A percentile compares a stretch with the other conserved stretches of the same genome.
These are phyloP conservation scores for Peribolospora kevripleyi DNA, from an alignment of 768 basidiomycete species.

Conservation along the genomic window DNA sequence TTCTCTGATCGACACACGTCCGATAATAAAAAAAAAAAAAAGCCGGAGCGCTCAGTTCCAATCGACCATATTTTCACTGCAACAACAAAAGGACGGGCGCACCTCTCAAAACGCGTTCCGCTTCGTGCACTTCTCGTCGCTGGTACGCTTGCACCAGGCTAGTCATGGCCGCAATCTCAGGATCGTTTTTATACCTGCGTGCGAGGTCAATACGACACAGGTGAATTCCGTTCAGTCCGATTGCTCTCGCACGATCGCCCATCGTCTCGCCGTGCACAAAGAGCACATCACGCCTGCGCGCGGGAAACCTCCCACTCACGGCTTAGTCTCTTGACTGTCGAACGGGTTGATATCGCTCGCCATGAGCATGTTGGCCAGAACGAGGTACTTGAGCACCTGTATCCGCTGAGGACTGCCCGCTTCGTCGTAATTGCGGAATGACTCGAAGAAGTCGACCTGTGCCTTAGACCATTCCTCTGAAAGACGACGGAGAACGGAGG, in stretches of 20 bases:
- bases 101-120: slow-evolving; percentile 86
- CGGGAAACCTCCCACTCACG: slow-evolving; percentile 28
- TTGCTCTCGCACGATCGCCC: background rate
- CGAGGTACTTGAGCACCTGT: slow-evolving; percentile 93
- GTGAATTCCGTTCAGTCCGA: background rate
- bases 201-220: background rate
- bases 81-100: slow-evolving; percentile 4
- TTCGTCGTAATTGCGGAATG: slow-evolving; percentile 95
- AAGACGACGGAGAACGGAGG: background rate
- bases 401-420: slow-evolving; percentile 89
- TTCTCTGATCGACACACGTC: slow-evolving; percentile 36
- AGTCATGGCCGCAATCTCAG: slow-evolving; percentile 95
- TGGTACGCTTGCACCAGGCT: slow-evolving; percentile 92
- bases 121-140: slow-evolving; percentile 82
- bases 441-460: slow-evolving; percentile 95
- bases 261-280: background rate
- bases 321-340: slow-evolving; percentile 97
- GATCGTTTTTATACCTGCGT: slow-evolving; percentile 68
- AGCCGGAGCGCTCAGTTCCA: background rate
- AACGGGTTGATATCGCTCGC: slow-evolving; percentile 98
- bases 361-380: slow-evolving; percentile 90
- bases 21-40: background rate
- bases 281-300: background rate
- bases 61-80: background rate
- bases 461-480: slow-evolving; percentile 87